Conservation (phyloP, 2,329 filamentous ascomycete species). For the Coleophoma eucalyptorum region DNA sequence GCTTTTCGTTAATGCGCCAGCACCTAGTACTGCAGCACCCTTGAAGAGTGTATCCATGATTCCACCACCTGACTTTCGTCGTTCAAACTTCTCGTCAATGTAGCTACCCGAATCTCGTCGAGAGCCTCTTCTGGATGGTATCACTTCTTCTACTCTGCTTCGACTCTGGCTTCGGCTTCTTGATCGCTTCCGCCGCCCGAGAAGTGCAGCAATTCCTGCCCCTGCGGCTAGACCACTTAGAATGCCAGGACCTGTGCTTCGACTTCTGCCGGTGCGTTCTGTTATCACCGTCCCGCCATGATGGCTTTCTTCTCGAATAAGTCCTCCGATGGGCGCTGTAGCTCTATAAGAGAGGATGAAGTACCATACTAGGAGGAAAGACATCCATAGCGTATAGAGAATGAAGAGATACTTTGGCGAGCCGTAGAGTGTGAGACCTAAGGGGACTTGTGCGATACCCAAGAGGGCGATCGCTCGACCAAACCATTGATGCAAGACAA, state of each 20-base stretch:
- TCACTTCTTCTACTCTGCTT: constrained; percentile 38
- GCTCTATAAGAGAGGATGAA: constrained; percentile 75
- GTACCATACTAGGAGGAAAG: constrained; percentile 68
- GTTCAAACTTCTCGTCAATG: constrained; percentile 54
- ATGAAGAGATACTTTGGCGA: constrained; percentile 84
- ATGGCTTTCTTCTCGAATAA: constrained; percentile 22
- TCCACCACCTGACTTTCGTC: constrained; percentile 42
- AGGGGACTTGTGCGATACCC: constrained; percentile 80
- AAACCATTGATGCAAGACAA: constrained; percentile 75
- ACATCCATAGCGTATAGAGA: constrained; percentile 76
- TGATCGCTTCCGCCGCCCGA: constrained; percentile 39
- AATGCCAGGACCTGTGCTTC: constrained; percentile 41
- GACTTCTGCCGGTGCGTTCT: constrained; percentile 32
- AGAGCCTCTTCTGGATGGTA: constrained; percentile 44
- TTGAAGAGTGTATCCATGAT: constrained; percentile 58
- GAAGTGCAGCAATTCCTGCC: constrained; percentile 49
- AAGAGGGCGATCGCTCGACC: constrained; percentile 76
- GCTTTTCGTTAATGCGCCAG: constrained; percentile 56
- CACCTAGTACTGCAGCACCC: constrained; percentile 58
- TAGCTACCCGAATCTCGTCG: constrained; percentile 54
- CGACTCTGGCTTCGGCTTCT: constrained; percentile 23
- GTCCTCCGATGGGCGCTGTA: constrained; percentile 42
- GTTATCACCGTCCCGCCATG: constrained; percentile 42
- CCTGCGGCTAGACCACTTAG: constrained; percentile 52
- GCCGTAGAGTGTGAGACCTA: constrained; percentile 89